phyloP scores from a whole-genome alignment of 1,139 yeast species.

The Saccharomyces hybrid region DNA sequence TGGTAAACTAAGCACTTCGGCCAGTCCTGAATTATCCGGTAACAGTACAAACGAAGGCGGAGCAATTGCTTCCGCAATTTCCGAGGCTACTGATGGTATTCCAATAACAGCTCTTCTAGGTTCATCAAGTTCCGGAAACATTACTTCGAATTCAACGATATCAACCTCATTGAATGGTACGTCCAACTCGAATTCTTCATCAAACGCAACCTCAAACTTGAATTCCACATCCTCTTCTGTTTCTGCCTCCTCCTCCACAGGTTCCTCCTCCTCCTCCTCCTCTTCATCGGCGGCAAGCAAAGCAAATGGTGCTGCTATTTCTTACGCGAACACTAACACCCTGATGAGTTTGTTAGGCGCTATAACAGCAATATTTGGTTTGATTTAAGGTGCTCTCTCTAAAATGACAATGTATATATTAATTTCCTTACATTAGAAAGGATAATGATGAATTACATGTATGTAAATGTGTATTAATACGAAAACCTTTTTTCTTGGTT shows the following conservation, averaged over 20 bases:
- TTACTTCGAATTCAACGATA: not conserved
- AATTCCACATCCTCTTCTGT: not conserved
- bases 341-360: slow-evolving; percentile 8
- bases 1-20: too few species aligned
- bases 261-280: not conserved
- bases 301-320: slow-evolving; percentile 9
- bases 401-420: not conserved
- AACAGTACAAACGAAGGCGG: not conserved
- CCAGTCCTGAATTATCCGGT: too few species aligned
- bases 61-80: slow-evolving; percentile 8
- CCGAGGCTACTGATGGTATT: slow-evolving; percentile 7
- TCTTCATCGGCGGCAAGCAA: slow-evolving; percentile 5
- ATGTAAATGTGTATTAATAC: not conserved
- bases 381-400: not conserved
- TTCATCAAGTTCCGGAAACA: slow-evolving; percentile 3
- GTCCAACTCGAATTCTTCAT: not conserved
- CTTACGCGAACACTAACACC: slow-evolving; percentile 7
- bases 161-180: not conserved
- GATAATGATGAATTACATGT: not conserved
- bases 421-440: not conserved
- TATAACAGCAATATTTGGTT: slow-evolving; percentile 9
- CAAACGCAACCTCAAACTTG: not conserved
- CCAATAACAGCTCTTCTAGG: slow-evolving; percentile 4
- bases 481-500: not conserved
- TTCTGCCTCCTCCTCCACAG: too few species aligned